Conservation (phyloP, 2,329 filamentous ascomycete species). For the Phaeoacremonium minimum region DNA sequence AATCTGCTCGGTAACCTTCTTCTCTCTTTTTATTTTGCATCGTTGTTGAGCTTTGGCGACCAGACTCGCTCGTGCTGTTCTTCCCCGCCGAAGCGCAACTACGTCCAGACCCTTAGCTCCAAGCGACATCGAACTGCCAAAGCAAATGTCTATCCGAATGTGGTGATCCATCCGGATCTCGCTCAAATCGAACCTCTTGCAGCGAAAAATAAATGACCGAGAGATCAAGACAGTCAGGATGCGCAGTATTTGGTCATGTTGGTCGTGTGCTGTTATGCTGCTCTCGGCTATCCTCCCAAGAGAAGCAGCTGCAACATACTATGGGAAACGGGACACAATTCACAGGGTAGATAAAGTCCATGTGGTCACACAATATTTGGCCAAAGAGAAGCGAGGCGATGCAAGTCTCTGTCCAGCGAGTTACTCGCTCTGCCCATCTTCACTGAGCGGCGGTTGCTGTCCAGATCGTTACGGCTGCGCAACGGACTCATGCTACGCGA, state of each 20-base stretch:
- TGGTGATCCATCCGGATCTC: conserved; percentile 3
- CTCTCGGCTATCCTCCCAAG: conserved; percentile 14
- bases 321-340: conserved; percentile 14
- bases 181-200: background rate
- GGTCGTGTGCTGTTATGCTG: conserved; percentile 16
- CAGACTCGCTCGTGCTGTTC: too few species aligned
- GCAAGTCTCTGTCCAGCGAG: conserved; percentile 12
- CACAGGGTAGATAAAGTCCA: conserved; percentile 18
- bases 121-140: too few species aligned
- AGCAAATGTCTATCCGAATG: background rate
- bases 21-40: too few species aligned
- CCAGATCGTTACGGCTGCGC: conserved; percentile 44
- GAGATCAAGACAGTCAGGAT: conserved; percentile 9
- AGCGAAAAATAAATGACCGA: background rate
- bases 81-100: too few species aligned
- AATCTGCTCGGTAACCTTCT: too few species aligned
- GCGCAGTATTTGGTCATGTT: conserved; percentile 18
- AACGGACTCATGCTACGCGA: conserved; percentile 40
- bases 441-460: conserved; percentile 41
- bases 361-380: conserved; percentile 1
- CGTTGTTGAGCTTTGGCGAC: too few species aligned
- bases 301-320: conserved; percentile 16
- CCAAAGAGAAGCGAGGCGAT: conserved; percentile 4
- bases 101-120: too few species aligned
- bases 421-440: conserved; percentile 26